Evolutionary conservation across 2,329 filamentous ascomycete genomes (phyloP).

Genomic region (Macrophomina pseudophaseolina): DNA sequence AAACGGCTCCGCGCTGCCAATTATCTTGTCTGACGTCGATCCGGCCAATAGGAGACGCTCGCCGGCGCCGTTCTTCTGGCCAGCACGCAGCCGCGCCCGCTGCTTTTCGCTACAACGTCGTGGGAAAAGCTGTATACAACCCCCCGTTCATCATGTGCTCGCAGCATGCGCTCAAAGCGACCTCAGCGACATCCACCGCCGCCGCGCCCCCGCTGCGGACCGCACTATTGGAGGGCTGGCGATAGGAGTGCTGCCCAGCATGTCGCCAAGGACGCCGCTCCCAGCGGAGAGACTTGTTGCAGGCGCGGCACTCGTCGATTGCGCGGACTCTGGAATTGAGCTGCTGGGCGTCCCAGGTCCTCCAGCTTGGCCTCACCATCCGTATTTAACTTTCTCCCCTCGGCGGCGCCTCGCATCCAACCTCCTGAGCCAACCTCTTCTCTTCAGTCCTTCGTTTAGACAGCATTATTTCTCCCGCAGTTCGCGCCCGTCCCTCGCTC

Average conservation of each 20-base stretch:
- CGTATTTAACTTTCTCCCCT: conserved; percentile 1
- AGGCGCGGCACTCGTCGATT: conserved; percentile 14
- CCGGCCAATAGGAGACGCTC: background rate
- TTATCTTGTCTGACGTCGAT: conserved; percentile 8
- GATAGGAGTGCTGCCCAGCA: conserved; percentile 12
- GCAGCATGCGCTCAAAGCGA: background rate
- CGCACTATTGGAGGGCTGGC: background rate
- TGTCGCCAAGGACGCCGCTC: conserved; percentile 19
- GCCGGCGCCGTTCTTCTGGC: background rate
- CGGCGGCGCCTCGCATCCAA: background rate
- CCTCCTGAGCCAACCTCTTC: conserved; percentile 16
- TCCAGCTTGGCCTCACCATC: conserved; percentile 6
- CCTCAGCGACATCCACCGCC: background rate
- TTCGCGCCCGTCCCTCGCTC: background rate
- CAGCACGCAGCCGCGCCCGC: background rate
- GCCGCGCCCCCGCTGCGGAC: background rate
- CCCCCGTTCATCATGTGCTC: too few relatives aligned
- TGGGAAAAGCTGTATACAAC: background rate
- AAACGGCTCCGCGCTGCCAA: conserved; percentile 13
- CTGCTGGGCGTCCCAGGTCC: conserved; percentile 6
- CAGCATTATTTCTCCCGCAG: background rate
- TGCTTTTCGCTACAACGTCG: background rate
- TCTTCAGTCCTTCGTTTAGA: conserved; percentile 20
- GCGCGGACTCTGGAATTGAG: conserved; percentile 9
- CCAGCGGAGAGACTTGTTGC: conserved; percentile 13